These are phyloP conservation scores for Blastomyces gilchristii DNA, from an alignment of 2,329 filamentous ascomycete genomes.

Conservation along the genomic window DNA sequence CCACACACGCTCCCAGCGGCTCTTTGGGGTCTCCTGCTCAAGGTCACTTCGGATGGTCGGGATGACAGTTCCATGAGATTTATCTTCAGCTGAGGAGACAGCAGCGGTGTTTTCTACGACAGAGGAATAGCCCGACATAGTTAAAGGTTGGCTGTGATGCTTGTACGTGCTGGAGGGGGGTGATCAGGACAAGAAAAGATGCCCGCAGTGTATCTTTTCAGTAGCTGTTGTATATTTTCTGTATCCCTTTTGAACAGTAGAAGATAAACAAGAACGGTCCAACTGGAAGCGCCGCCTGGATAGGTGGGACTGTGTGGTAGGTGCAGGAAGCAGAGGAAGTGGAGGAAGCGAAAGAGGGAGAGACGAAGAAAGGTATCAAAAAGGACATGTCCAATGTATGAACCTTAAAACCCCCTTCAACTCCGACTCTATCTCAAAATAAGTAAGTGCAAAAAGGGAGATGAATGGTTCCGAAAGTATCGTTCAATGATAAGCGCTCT, in stretches of 20 bases:
- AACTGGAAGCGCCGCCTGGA: too few relatives aligned
- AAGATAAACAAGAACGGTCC: background rate
- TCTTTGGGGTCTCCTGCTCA: conserved; percentile 21
- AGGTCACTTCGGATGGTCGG: conserved; percentile 5
- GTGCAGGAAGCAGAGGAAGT: too few relatives aligned
- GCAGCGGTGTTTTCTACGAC: background rate
- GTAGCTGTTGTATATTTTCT: background rate
- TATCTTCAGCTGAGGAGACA: conserved; percentile 4
- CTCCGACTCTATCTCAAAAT: too few relatives aligned
- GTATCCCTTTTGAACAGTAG: background rate
- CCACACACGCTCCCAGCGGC: conserved; percentile 48
- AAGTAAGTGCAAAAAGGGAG: too few relatives aligned
- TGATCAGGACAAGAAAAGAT: background rate
- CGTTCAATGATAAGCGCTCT: too few relatives aligned
- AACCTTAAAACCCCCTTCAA: too few relatives aligned
- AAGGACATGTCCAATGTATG: too few relatives aligned
- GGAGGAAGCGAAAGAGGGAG: too few relatives aligned
- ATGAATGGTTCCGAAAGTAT: too few relatives aligned
- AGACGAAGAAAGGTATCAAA: background rate
- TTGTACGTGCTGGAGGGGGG: background rate
- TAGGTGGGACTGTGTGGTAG: too few relatives aligned
- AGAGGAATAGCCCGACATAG: background rate
- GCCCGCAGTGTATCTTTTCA: background rate
- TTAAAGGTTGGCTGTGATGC: background rate
- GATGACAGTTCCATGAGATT: background rate